Conservation (phyloP, 2,329 filamentous ascomycete species). For the Ascochyta rabiei region DNA sequence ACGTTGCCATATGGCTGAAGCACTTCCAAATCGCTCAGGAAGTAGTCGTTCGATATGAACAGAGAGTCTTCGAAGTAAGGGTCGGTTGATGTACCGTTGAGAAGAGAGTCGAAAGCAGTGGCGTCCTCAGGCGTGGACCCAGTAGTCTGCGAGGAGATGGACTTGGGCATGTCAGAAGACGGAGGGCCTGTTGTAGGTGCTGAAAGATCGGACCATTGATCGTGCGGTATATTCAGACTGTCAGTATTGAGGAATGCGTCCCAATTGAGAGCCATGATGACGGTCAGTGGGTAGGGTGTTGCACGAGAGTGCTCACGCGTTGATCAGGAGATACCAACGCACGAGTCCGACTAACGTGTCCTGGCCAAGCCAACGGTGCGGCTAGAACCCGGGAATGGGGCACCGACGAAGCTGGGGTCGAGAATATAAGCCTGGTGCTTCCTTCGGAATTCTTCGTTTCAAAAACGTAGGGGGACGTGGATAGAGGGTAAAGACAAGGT, state of each 20-base stretch:
- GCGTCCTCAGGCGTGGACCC: slow-evolving; percentile 41
- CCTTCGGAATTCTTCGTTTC: slow-evolving; percentile 16
- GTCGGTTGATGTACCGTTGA: slow-evolving; percentile 38
- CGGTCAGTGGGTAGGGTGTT: slow-evolving; percentile 34
- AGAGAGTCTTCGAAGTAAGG: slow-evolving; percentile 47
- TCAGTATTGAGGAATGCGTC: slow-evolving; percentile 47
- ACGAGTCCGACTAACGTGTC: slow-evolving; percentile 23
- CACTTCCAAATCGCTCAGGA: slow-evolving; percentile 48
- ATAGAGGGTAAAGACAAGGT: neutral
- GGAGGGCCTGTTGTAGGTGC: slow-evolving; percentile 33
- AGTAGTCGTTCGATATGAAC: slow-evolving; percentile 48
- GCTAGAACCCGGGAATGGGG: slow-evolving; percentile 28
- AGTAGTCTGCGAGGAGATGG: slow-evolving; percentile 40
- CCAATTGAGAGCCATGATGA: slow-evolving; percentile 50
- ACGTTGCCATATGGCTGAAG: slow-evolving; percentile 45
- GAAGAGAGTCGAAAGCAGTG: slow-evolving; percentile 39
- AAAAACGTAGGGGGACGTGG: neutral
- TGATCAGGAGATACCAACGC: slow-evolving; percentile 46
- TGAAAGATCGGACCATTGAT: slow-evolving; percentile 47
- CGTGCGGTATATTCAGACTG: slow-evolving; percentile 44
- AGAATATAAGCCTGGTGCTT: slow-evolving; percentile 34
- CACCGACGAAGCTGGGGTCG: slow-evolving; percentile 22
- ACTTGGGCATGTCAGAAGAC: slow-evolving; percentile 45
- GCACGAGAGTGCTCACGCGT: slow-evolving; percentile 42
- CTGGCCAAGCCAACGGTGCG: slow-evolving; percentile 33